phyloP scores from a whole-genome alignment of 2,329 filamentous ascomycete genomes.

The Pseudocercospora vitis region DNA sequence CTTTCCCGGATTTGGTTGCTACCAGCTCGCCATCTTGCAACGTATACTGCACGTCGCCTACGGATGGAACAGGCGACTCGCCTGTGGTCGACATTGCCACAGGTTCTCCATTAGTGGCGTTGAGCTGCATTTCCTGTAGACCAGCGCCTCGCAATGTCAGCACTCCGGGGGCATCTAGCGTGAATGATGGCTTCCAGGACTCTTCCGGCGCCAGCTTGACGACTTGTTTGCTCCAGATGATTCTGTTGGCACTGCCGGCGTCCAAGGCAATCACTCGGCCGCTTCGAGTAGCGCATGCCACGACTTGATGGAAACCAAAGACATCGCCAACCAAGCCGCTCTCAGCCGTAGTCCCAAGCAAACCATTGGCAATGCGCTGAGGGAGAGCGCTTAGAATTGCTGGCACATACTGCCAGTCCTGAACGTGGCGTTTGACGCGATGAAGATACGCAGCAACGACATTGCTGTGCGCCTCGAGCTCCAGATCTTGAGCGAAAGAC shows the following conservation, averaged over 20 bases:
- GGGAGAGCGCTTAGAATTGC: conserved; percentile 70
- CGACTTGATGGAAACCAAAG: conserved; percentile 86
- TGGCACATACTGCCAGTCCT: conserved; percentile 75
- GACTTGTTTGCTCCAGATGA: conserved; percentile 73
- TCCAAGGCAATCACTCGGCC: conserved; percentile 81
- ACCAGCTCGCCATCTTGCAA: conserved; percentile 31
- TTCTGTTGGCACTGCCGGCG: conserved; percentile 67
- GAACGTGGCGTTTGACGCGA: conserved; percentile 76
- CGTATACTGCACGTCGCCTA: conserved; percentile 28
- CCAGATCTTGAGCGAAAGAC: conserved; percentile 73
- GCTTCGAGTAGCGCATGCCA: conserved; percentile 74
- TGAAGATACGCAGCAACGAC: conserved; percentile 81
- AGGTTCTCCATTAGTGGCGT: conserved; percentile 35
- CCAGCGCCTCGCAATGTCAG: conserved; percentile 22
- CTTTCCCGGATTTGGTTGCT: conserved; percentile 24
- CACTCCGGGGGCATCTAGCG: conserved; percentile 42
- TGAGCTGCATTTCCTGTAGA: conserved; percentile 56
- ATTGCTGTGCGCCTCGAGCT: conserved; percentile 83
- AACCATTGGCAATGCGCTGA: conserved; percentile 60
- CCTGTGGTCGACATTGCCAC: conserved; percentile 19
- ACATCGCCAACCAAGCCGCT: conserved; percentile 63
- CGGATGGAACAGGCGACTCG: conserved; percentile 5
- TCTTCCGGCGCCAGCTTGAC: conserved; percentile 57
- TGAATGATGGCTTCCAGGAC: conserved; percentile 50
- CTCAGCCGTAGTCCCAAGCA: conserved; percentile 40